Conservation (phyloP, 371 early-diverging fungal genomes). For the Mucor irregularis region DNA sequence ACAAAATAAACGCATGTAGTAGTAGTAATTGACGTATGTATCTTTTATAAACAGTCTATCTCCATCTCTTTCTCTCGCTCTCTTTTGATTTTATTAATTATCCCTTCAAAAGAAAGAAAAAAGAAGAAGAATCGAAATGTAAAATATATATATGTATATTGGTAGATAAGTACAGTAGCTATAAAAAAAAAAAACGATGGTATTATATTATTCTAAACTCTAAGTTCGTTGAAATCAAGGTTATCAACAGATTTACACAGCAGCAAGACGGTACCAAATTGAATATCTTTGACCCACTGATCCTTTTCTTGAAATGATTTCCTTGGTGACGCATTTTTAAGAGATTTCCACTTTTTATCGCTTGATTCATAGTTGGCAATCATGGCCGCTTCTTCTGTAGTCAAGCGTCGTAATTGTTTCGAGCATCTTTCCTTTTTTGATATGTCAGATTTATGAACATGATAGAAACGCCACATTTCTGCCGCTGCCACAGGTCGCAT, state of each 20-base stretch:
- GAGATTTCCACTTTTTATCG: conserved; percentile 25
- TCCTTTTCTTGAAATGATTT: conserved; percentile 14
- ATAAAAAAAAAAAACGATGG: not conserved
- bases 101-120: not conserved
- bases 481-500: conserved; percentile 11
- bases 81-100: no score
- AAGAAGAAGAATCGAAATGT: not conserved
- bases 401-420: conserved; percentile 17
- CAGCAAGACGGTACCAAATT: conserved; percentile 23
- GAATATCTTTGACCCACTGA: conserved; percentile 27
- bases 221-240: conserved; percentile 26
- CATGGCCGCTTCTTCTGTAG: conserved; percentile 24
- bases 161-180: not conserved
- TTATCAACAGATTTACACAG: conserved; percentile 25
- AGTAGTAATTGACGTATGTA: no score
- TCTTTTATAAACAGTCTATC: no score
- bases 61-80: no score
- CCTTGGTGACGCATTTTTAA: conserved; percentile 11
- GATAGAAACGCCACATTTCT: conserved; percentile 30
- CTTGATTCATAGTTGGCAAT: conserved; percentile 30
- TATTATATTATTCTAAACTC: conserved; percentile 1
- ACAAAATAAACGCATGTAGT: no score
- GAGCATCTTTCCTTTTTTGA: not conserved
- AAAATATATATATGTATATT: no score
- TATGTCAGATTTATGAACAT: conserved; percentile 12